Percentiles rank a stretch among this genome's conserved stretches.
Conservation (phyloP, 78 protist genomes). For the Dictyostelium firmibasis region DNA sequence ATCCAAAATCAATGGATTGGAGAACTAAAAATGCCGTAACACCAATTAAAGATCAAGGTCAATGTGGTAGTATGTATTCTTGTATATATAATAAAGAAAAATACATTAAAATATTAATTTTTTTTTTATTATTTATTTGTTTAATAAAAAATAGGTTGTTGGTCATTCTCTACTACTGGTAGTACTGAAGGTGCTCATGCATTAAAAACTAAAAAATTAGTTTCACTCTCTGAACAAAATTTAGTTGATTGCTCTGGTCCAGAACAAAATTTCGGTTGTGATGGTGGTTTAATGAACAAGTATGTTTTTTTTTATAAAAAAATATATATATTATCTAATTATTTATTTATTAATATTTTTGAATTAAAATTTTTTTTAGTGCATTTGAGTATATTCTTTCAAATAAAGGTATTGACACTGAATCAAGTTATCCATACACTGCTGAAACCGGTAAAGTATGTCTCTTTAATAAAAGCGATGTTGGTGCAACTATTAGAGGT, state of each 20-base stretch:
- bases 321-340: conserved; percentile 18
- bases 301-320: neutral
- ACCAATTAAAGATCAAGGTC: conserved; percentile 87
- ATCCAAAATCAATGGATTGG: conserved; percentile 78
- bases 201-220: conserved; percentile 44
- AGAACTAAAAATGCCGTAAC: conserved; percentile 78
- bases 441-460: neutral
- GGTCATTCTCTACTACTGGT: conserved; percentile 49
- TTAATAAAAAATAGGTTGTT: neutral
- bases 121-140: too few species aligned
- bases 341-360: neutral
- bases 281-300: conserved; percentile 83
- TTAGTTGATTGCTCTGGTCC: conserved; percentile 78
- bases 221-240: conserved; percentile 85
- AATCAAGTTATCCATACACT: conserved; percentile 90
- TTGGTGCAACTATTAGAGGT: conserved; percentile 45
- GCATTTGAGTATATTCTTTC: conserved; percentile 38
- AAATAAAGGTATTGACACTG: conserved; percentile 87
- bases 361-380: neutral
- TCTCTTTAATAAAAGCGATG: neutral
- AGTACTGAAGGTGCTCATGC: conserved; percentile 48
- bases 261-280: conserved; percentile 84
- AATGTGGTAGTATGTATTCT: too few species aligned
- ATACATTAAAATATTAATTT: too few species aligned
- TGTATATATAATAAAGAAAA: too few species aligned